Percentiles rank a stretch among this genome's conserved stretches.
Conservation (phyloP, 2,329 filamentous ascomycete genomes). For the Colletotrichum chlorophyti region DNA sequence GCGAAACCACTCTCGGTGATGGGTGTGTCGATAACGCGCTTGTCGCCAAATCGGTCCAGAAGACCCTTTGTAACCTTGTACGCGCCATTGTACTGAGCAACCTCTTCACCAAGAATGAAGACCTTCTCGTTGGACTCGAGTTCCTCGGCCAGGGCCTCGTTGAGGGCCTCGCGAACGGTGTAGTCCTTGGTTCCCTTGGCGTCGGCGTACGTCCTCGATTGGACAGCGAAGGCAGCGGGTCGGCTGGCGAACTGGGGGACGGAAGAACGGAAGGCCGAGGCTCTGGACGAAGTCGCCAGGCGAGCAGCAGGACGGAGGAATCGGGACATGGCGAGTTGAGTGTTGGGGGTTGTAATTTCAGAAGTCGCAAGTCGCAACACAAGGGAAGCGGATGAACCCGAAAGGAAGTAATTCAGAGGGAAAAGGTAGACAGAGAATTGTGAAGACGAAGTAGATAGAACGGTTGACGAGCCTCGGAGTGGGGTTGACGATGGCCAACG, state of each 20-base stretch:
- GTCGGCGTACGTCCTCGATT: conserved; percentile 64
- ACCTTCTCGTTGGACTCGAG: conserved; percentile 94
- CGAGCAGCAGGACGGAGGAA: conserved; percentile 58
- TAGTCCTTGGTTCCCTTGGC: conserved; percentile 80
- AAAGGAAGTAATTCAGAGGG: neutral
- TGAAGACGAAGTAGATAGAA: too few species aligned
- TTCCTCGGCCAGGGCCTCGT: conserved; percentile 97
- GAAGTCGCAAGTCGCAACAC: conserved; percentile 11
- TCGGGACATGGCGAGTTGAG: conserved; percentile 51
- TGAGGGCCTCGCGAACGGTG: conserved; percentile 95
- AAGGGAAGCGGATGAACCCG: conserved; percentile 2
- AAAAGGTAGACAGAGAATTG: neutral
- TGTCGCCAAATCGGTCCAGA: conserved; percentile 94
- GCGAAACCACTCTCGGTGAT: conserved; percentile 97
- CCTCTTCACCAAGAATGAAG: conserved; percentile 96
- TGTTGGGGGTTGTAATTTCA: conserved; percentile 6
- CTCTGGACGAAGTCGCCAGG: conserved; percentile 52
- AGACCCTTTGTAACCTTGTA: conserved; percentile 99
- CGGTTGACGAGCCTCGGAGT: too few species aligned
- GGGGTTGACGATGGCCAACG: conserved; percentile 28
- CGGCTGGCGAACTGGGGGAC: conserved; percentile 43
- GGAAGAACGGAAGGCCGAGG: conserved; percentile 41
- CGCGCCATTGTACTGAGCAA: conserved; percentile 99
- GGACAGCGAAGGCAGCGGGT: conserved; percentile 46
- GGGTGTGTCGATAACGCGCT: conserved; percentile 96